These are phyloP conservation scores for Penicillium sp. DNA, from an alignment of 2,329 filamentous ascomycete genomes.

Conservation along the genomic window DNA sequence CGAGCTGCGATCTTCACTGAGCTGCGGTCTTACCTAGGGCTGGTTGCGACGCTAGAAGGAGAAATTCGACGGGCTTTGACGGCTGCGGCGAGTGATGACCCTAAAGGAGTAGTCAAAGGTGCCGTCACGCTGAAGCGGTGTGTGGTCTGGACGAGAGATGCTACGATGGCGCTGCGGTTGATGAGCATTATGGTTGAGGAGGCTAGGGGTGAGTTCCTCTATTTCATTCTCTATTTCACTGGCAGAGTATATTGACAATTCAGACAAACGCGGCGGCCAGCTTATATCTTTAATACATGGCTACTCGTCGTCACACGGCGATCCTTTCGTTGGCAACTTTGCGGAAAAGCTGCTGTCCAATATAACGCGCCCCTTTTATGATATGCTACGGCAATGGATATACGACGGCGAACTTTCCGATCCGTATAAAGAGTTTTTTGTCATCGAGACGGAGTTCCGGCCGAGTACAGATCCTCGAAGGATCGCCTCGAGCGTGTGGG, in stretches of 20 bases:
- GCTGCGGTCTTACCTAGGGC: conserved; percentile 79
- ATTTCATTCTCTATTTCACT: no score
- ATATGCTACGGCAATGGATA: conserved; percentile 94
- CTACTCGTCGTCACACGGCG: conserved; percentile 89
- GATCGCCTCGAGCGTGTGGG: conserved; percentile 84
- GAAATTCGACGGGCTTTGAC: conserved; percentile 82
- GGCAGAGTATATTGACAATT: conserved; percentile 9
- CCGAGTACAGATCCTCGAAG: conserved; percentile 48
- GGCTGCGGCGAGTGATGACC: conserved; percentile 57
- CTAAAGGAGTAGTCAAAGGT: conserved; percentile 72
- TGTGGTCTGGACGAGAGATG: conserved; percentile 94
- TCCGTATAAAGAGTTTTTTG: conserved; percentile 92
- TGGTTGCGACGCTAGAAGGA: conserved; percentile 87
- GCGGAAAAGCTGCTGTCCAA: conserved; percentile 82
- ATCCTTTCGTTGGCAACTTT: conserved; percentile 89
- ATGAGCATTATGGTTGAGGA: conserved; percentile 95
- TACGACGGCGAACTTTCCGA: conserved; percentile 98
- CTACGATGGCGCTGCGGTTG: conserved; percentile 87
- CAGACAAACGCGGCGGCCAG: conserved; percentile 75
- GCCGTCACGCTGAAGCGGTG: conserved; percentile 93
- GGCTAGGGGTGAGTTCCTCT: conserved; percentile 57
- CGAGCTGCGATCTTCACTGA: conserved; percentile 81
- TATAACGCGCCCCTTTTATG: conserved; percentile 92
- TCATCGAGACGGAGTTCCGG: conserved; percentile 68
- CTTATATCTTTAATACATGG: conserved; percentile 90